Evolutionary conservation across 2,329 filamentous ascomycete genomes (phyloP).

Genomic region (Akanthomyces muscarius): DNA sequence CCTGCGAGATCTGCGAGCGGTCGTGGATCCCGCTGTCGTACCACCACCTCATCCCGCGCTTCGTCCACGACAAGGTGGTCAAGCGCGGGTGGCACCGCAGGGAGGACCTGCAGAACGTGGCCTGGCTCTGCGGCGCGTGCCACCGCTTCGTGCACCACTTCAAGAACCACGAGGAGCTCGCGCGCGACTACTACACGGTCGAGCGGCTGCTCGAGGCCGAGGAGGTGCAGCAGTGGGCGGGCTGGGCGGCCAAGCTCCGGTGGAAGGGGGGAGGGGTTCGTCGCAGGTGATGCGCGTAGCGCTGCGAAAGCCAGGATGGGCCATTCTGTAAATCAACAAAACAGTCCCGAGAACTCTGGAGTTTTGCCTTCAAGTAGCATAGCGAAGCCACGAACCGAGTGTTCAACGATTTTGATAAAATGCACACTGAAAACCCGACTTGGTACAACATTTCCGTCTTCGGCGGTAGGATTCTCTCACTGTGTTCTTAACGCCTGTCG

Average conservation of each 20-base stretch:
- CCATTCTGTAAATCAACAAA: not conserved
- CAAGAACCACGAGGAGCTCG: constrained; percentile 72
- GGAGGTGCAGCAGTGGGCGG: constrained; percentile 66
- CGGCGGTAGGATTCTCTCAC: too few species aligned
- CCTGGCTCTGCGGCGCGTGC: constrained; percentile 81
- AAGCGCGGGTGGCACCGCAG: constrained; percentile 76
- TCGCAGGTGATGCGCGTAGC: not conserved
- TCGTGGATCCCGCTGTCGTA: constrained; percentile 75
- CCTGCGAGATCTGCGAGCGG: constrained; percentile 73
- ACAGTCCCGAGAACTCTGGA: not conserved
- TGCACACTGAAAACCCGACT: too few species aligned
- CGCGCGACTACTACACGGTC: constrained; percentile 67
- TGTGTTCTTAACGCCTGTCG: too few species aligned
- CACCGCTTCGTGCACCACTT: constrained; percentile 78
- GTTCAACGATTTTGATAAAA: too few species aligned
- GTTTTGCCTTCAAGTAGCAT: not conserved
- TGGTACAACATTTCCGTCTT: too few species aligned
- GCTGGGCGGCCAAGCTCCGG: constrained; percentile 68
- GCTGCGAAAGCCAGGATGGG: not conserved
- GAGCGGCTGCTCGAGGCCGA: constrained; percentile 66
- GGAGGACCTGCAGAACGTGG: constrained; percentile 73
- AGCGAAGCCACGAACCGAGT: not conserved
- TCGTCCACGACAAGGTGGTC: constrained; percentile 69
- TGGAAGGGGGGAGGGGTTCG: constrained; percentile 58
- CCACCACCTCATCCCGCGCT: constrained; percentile 80